Percentiles rank a stretch among this genome's conserved stretches.
phyloP scores from a whole-genome alignment of 2,329 filamentous ascomycete genomes.

The Claviceps africana region DNA sequence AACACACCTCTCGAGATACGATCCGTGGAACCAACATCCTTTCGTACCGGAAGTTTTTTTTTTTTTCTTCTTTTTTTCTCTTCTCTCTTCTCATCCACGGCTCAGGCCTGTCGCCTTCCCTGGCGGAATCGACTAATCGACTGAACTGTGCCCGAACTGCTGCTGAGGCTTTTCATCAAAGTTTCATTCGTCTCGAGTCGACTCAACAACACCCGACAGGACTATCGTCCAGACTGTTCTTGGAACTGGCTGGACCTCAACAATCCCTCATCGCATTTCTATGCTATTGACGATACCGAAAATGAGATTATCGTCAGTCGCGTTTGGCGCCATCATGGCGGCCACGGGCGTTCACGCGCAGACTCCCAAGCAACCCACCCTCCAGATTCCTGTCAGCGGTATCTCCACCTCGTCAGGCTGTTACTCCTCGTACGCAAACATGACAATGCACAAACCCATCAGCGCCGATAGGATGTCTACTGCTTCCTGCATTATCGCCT shows the following conservation, averaged over 20 bases:
- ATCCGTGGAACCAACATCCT: background rate
- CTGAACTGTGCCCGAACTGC: constrained; percentile 7
- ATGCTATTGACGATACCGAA: constrained; percentile 1
- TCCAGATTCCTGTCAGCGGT: constrained; percentile 21
- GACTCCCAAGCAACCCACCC: constrained; percentile 20
- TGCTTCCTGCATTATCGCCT: constrained; percentile 27
- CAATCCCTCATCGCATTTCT: background rate
- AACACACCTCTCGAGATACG: background rate
- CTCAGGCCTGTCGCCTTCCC: constrained; percentile 5
- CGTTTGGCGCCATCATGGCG: constrained; percentile 16
- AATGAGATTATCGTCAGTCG: constrained; percentile 20
- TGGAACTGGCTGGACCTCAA: background rate
- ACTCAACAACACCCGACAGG: background rate
- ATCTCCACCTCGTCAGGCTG: constrained; percentile 36
- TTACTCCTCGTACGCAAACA: constrained; percentile 29
- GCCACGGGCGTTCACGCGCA: constrained; percentile 12
- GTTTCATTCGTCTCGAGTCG: background rate
- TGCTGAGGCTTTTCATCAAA: background rate
- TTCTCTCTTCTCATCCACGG: background rate
- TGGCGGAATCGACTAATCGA: constrained; percentile 16
- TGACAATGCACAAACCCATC: constrained; percentile 15
- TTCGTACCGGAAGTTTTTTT: background rate
- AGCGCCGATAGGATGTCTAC: constrained; percentile 16
- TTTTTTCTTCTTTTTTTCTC: background rate
- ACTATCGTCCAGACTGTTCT: background rate